Percentiles rank a stretch among this genome's conserved stretches.
phyloP scores from a whole-genome alignment of 441 rosid species.

The Biscutella laevigata region DNA sequence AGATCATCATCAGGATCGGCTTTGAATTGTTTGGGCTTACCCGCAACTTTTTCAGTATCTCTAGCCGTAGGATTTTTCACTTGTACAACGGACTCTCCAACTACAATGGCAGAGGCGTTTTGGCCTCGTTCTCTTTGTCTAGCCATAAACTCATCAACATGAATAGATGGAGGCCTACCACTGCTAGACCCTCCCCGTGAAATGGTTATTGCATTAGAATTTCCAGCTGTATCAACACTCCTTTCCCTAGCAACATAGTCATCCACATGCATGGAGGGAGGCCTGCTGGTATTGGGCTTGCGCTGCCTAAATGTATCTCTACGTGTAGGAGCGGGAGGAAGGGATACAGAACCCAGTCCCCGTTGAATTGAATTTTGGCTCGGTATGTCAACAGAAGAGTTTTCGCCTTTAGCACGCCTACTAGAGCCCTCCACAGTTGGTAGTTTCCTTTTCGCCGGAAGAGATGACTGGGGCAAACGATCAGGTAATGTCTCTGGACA shows the following conservation, averaged over 20 bases:
- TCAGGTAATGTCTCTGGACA: conserved; percentile 94
- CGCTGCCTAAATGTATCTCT: conserved; percentile 91
- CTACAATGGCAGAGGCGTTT: conserved; percentile 52
- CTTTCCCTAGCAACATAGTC: conserved; percentile 98
- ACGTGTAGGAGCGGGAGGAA: conserved; percentile 64
- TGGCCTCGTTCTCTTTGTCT: conserved; percentile 86
- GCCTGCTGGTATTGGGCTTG: conserved; percentile 95
- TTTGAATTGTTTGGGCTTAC: conserved; percentile 70
- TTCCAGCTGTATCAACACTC: conserved; percentile 59
- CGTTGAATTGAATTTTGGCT: conserved; percentile 56
- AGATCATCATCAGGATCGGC: conserved; percentile 89
- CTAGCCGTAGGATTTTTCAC: conserved; percentile 47
- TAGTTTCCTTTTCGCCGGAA: conserved; percentile 59
- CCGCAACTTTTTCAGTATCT: conserved; percentile 42
- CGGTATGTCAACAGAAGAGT: conserved; percentile 47
- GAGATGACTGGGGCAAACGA: conserved; percentile 56
- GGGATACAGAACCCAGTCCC: conserved; percentile 51
- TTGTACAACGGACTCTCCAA: conserved; percentile 55
- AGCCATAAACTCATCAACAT: conserved; percentile 98
- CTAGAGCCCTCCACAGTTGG: conserved; percentile 57
- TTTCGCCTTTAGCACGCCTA: conserved; percentile 73
- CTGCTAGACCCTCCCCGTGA: conserved; percentile 76
- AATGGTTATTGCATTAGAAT: conserved; percentile 74
- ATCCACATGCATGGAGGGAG: conserved; percentile 99
- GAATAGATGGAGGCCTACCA: conserved; percentile 98